phyloP scores from a whole-genome alignment of 306 rosid genomes.

The Cicer pinnatifidum region DNA sequence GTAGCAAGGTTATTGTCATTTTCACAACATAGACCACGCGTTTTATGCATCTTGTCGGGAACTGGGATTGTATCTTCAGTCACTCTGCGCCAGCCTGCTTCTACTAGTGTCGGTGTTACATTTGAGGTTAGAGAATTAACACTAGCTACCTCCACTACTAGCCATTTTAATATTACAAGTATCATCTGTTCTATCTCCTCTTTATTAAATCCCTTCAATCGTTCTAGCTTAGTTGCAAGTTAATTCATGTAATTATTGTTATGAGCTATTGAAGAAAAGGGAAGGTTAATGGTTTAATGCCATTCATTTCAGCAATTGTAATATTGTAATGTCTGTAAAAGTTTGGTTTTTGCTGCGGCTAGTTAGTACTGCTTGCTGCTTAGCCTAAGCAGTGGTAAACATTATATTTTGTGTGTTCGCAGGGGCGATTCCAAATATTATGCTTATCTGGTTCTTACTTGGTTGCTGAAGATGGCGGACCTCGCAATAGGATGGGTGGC shows the following conservation, averaged over 20 bases:
- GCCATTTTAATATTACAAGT: conserved; percentile 4
- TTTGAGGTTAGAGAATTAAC: conserved; percentile 64
- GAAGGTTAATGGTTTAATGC: too few species aligned
- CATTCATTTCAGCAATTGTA: background rate
- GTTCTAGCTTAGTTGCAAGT: conserved; percentile 1
- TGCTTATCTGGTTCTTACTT: conserved; percentile 94
- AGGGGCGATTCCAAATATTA: conserved; percentile 94
- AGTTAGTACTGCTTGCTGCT: conserved; percentile 16
- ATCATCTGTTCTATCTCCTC: conserved; percentile 24
- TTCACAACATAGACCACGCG: conserved; percentile 91
- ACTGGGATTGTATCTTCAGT: conserved; percentile 79
- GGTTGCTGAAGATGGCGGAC: conserved; percentile 95
- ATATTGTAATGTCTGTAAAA: background rate
- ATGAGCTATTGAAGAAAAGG: background rate
- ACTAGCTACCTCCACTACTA: background rate
- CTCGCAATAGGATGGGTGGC: conserved; percentile 82
- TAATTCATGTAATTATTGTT: conserved; percentile 32
- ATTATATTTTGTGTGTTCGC: conserved; percentile 33
- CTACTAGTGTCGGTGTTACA: conserved; percentile 67
- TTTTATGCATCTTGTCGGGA: conserved; percentile 83
- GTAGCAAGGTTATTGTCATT: conserved; percentile 74
- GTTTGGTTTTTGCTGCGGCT: background rate
- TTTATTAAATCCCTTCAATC: conserved; percentile 8
- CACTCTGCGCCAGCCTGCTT: conserved; percentile 86
- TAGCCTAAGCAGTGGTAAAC: background rate